These are phyloP conservation scores for Rheum nobile DNA, from an alignment of 148 eudicot genomes.

Conservation along the genomic window DNA sequence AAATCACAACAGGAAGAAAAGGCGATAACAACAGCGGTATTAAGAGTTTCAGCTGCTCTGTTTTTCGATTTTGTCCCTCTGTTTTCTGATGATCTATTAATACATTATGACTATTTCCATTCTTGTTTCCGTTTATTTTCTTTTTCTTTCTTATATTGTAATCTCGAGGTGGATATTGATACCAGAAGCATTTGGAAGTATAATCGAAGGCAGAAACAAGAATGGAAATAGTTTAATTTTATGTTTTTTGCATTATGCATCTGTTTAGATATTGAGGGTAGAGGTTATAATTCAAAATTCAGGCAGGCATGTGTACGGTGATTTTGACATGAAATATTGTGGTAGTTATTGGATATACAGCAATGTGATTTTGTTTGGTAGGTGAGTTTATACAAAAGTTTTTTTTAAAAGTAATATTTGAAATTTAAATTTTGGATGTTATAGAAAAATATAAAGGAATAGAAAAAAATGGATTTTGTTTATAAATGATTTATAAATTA, in stretches of 20 bases:
- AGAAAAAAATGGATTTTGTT: too few species aligned
- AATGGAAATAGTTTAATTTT: conserved; percentile 54
- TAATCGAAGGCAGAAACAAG: conserved; percentile 37
- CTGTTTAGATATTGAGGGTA: background rate
- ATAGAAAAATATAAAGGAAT: too few species aligned
- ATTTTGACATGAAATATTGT: too few species aligned
- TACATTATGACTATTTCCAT: conserved; percentile 30
- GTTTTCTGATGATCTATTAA: too few species aligned
- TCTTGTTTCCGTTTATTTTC: conserved; percentile 36
- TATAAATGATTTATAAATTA: too few species aligned
- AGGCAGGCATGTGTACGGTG: background rate
- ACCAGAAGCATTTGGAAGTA: too few species aligned
- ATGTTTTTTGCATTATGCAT: background rate
- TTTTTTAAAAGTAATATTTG: too few species aligned
- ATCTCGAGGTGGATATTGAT: background rate
- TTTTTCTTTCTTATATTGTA: background rate
- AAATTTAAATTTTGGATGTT: too few species aligned
- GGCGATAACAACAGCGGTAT: background rate
- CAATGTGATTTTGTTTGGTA: too few species aligned
- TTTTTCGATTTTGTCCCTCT: background rate
- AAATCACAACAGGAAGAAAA: too few species aligned
- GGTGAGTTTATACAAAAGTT: too few species aligned
- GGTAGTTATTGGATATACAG: too few species aligned
- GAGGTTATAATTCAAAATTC: background rate
- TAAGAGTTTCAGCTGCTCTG: background rate